phyloP scores from a whole-genome alignment of 2,329 filamentous ascomycete species.

The Beauveria pseudobassiana region DNA sequence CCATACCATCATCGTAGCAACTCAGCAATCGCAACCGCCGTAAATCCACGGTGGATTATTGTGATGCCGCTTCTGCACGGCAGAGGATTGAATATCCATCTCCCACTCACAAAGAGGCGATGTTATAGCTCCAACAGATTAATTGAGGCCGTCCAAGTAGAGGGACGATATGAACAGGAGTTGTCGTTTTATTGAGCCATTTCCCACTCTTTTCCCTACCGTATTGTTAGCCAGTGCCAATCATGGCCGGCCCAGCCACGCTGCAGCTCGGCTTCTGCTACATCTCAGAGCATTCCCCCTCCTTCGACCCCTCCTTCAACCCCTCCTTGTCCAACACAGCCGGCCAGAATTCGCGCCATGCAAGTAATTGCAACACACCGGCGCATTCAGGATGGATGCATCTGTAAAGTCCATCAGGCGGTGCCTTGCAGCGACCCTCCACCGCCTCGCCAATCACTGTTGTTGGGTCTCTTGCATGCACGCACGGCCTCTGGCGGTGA shows the following conservation, averaged over 20 bases:
- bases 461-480: conserved; percentile 1
- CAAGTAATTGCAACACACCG: neutral
- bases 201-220: neutral
- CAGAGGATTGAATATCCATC: neutral
- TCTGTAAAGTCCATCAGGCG: neutral
- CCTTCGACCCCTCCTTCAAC: neutral
- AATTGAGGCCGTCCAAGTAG: neutral
- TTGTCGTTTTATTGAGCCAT: neutral
- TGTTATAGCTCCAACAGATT: no score
- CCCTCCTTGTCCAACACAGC: neutral
- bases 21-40: neutral
- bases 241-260: neutral
- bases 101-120: no score
- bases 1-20: neutral
- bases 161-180: neutral
- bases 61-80: neutral
- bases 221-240: neutral
- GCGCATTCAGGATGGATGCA: neutral
- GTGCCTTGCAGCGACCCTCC: neutral
- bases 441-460: neutral
- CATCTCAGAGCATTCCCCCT: neutral
- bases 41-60: neutral
- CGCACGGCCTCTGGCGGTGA: conserved; percentile 11
- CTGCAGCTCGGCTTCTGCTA: neutral
- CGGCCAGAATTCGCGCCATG: neutral